Conservation (phyloP, 2,329 filamentous ascomycete genomes). For the Monosporascus sp. region DNA sequence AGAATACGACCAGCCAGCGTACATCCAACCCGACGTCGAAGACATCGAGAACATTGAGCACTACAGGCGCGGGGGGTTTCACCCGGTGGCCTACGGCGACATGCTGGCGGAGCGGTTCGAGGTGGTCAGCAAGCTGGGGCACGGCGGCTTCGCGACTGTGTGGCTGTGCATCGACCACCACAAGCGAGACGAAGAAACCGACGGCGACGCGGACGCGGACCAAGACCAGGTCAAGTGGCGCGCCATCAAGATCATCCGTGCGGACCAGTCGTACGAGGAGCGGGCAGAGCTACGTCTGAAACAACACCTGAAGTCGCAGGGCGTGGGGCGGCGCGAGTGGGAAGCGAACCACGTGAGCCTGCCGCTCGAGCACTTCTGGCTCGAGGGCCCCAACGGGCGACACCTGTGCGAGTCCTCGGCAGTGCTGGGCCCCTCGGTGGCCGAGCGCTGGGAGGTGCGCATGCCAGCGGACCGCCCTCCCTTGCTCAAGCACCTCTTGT, state of each 20-base stretch:
- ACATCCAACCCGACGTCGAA: background rate
- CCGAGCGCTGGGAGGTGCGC: background rate
- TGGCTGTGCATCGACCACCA: background rate
- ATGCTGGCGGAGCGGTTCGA: background rate
- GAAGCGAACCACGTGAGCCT: conserved; percentile 2
- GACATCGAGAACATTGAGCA: background rate
- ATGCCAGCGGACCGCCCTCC: background rate
- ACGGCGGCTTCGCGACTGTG: background rate
- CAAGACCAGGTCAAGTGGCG: background rate
- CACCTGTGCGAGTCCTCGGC: conserved; percentile 3
- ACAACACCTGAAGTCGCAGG: background rate
- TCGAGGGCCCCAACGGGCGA: conserved; percentile 5
- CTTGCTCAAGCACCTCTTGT: background rate
- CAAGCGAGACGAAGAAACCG: background rate
- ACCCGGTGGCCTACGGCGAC: background rate
- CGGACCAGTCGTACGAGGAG: background rate
- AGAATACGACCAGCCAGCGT: background rate
- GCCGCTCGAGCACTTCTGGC: conserved; percentile 4
- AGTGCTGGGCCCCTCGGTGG: conserved; percentile 1
- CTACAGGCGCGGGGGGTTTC: background rate
- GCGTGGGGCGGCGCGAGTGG: background rate
- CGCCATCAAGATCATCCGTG: background rate
- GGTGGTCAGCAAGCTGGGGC: background rate
- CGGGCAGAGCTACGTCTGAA: background rate
- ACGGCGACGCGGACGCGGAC: background rate